phyloP scores from a whole-genome alignment of 495 filamentous ascomycete genomes.

The Terfezia boudieri region DNA sequence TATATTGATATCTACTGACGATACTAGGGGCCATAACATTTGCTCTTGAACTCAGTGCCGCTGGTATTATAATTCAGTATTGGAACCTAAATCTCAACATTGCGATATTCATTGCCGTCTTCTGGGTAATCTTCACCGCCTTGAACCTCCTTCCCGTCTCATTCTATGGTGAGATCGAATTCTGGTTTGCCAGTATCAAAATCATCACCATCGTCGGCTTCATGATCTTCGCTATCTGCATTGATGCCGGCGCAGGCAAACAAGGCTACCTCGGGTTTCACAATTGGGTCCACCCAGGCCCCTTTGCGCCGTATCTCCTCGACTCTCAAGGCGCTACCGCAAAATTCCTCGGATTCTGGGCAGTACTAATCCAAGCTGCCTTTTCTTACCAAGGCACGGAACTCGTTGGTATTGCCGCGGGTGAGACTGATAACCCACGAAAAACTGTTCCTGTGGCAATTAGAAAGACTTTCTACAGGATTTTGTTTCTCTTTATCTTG shows the following conservation, averaged over 20 bases:
- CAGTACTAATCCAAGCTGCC: slow-evolving; percentile 50
- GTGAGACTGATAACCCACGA: slow-evolving; percentile 35
- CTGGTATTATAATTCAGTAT: slow-evolving; percentile 32
- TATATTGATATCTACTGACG: too few relatives aligned
- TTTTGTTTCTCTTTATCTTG: slow-evolving; percentile 52
- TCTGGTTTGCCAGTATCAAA: slow-evolving; percentile 31
- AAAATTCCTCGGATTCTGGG: slow-evolving; percentile 49
- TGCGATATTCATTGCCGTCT: slow-evolving; percentile 43
- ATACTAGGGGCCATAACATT: slow-evolving; percentile 36
- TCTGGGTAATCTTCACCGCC: slow-evolving; percentile 30
- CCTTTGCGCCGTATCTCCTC: slow-evolving; percentile 29
- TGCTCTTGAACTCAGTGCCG: slow-evolving; percentile 33
- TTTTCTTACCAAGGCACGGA: slow-evolving; percentile 57
- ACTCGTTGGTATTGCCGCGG: slow-evolving; percentile 48
- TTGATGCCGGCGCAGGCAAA: slow-evolving; percentile 37
- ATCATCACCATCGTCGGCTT: slow-evolving; percentile 42
- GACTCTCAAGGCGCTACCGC: slow-evolving; percentile 39
- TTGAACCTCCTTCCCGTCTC: slow-evolving; percentile 51
- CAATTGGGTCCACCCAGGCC: slow-evolving; percentile 43
- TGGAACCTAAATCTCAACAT: slow-evolving; percentile 32
- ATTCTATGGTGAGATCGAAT: slow-evolving; percentile 50
- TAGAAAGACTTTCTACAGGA: slow-evolving; percentile 32
- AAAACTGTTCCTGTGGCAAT: slow-evolving; percentile 26
- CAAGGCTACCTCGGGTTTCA: slow-evolving; percentile 32
- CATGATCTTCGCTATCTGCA: slow-evolving; percentile 45